These are phyloP conservation scores for Ananas comosus DNA, from an alignment of 176 grass and related monocot species.

Conservation along the genomic window DNA sequence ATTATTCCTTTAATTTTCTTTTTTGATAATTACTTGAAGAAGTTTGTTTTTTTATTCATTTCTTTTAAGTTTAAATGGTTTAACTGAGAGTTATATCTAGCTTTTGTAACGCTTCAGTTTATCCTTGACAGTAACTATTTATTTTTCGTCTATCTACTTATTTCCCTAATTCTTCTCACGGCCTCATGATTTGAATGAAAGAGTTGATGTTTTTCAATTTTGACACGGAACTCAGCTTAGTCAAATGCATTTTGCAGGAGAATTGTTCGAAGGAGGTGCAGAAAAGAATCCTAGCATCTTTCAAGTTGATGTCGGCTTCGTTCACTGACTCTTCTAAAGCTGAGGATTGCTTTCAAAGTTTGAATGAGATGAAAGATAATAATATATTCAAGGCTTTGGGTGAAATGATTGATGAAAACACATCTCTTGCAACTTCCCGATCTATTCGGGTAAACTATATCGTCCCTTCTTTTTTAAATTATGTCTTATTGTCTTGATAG, in stretches of 20 bases:
- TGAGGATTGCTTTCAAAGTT: constrained; percentile 65
- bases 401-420: constrained; percentile 47
- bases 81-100: too few relatives aligned
- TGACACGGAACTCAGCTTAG: background rate
- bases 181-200: constrained; percentile 16
- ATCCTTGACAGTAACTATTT: background rate
- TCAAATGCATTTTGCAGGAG: constrained; percentile 36
- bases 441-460: constrained; percentile 51
- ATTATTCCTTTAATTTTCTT: too few relatives aligned
- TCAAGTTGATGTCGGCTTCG: constrained; percentile 60
- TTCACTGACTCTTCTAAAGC: constrained; percentile 64
- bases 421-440: constrained; percentile 35
- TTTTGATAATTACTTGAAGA: too few relatives aligned
- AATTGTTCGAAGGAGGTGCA: constrained; percentile 48
- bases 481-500: too few relatives aligned
- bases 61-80: too few relatives aligned
- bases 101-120: too few relatives aligned
- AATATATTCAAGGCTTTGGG: constrained; percentile 81
- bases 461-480: background rate
- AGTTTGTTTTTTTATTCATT: too few relatives aligned
- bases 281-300: constrained; percentile 43
- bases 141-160: constrained; percentile 7
- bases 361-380: constrained; percentile 87
- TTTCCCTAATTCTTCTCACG: constrained; percentile 14
- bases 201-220: background rate